Base-by-base conservation (phyloP, 306 rosid species). In the Biancaea sappan region DNA sequence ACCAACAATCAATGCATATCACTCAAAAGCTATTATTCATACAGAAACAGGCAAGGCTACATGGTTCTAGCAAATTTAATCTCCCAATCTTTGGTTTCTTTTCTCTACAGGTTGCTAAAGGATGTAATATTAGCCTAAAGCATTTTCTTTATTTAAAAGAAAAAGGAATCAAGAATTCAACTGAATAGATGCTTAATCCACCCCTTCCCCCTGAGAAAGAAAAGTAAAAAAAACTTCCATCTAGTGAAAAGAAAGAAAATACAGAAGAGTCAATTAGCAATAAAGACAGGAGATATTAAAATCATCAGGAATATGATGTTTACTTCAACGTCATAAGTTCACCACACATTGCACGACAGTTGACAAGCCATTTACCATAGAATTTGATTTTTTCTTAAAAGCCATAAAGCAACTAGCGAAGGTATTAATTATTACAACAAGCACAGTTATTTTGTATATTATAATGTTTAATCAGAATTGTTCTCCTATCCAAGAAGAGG, bases 231-330 rank as follows among this genome's bases (percentile, higher is more conserved):
- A 28, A 18, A 18, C 35, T 41, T 21, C 32, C 44, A 38, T 22
- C 75, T 65, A 31, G 59, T 47, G 26, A 44, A 66, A 70, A 29
- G 12, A 71, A 47, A 13, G 8, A 21, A 73, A 67, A 24, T 18
- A 14, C 18, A 16, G 60, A 79, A 8, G 8, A 28, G 31, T 37
- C 50, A 37, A 57, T 11, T 69, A 18, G 25, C 3, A 6, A 19
- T 8, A 15, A 66, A 37, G 79, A 78, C 44, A 79, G 60, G n/a
- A 73, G 50, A 26, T 35, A 73, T 38, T 41, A 28, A 40, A 52
- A 60, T 25, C 35, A 64, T 25, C 63, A 79, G 57, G 43, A 29
- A 59, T 41, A 44, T 31, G 57, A 43, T 21, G 59, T 16, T 62
- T 61, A 54, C 38, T 71, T 31, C 65, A 51, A 32, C 2, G 32